Evolutionary conservation across 192 early-diverging fungal genomes (phyloP).

Genomic region (Coemansia guatemalensis): DNA sequence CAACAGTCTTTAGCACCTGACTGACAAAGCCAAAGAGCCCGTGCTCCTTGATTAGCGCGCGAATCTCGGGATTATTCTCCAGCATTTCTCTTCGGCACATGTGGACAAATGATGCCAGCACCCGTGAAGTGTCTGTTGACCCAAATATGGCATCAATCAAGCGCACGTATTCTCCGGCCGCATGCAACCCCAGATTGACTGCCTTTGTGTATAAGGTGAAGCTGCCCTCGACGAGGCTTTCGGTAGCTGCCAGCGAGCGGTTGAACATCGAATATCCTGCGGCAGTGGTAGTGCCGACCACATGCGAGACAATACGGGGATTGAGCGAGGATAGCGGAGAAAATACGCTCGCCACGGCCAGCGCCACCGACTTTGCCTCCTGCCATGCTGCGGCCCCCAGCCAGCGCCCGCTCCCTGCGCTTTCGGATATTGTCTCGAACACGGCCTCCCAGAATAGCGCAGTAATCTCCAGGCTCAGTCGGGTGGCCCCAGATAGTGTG

Average conservation of each 20-base stretch:
- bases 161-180: slow-evolving; percentile 85
- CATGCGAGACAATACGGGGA: slow-evolving; percentile 43
- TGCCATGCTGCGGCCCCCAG: slow-evolving; percentile 40
- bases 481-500: slow-evolving; percentile 39
- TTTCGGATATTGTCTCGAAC: slow-evolving; percentile 48
- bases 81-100: slow-evolving; percentile 74
- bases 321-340: slow-evolving; percentile 46
- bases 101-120: slow-evolving; percentile 76
- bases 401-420: slow-evolving; percentile 42
- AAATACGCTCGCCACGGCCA: slow-evolving; percentile 27
- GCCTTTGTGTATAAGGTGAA: slow-evolving; percentile 78
- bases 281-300: slow-evolving; percentile 35
- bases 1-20: slow-evolving; percentile 77
- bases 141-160: slow-evolving; percentile 96
- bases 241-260: slow-evolving; percentile 40
- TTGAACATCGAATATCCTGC: slow-evolving; percentile 40
- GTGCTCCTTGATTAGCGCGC: slow-evolving; percentile 54
- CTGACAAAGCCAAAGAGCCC: slow-evolving; percentile 69
- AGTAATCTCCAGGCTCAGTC: slow-evolving; percentile 49
- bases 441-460: slow-evolving; percentile 51
- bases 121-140: slow-evolving; percentile 88
- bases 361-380: slow-evolving; percentile 29
- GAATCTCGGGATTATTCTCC: slow-evolving; percentile 66
- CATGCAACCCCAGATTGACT: slow-evolving; percentile 64
- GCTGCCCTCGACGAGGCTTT: slow-evolving; percentile 57